phyloP scores from a whole-genome alignment of 768 basidiomycete species.

The Lentinula guzmanii region DNA sequence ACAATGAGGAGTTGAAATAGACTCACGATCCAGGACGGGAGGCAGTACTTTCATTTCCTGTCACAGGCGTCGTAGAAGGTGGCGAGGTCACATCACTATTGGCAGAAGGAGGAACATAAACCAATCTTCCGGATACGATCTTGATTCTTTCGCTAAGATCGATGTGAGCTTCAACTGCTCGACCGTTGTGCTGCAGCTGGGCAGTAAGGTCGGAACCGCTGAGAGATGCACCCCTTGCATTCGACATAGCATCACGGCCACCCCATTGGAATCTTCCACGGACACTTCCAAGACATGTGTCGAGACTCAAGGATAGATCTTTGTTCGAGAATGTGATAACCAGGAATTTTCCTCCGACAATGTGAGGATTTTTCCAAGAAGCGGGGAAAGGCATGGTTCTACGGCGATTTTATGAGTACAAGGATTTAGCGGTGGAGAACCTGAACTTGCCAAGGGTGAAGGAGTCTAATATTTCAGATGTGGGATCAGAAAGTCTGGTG shows the following conservation, averaged over 20 bases:
- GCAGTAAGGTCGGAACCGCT: neutral
- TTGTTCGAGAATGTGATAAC: neutral
- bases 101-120: neutral
- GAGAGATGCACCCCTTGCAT: neutral
- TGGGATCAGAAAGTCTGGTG: too few relatives aligned
- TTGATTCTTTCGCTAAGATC: neutral
- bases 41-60: too few relatives aligned
- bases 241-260: neutral
- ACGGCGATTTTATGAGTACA: neutral
- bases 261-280: neutral
- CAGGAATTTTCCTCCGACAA: neutral
- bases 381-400: neutral
- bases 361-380: neutral
- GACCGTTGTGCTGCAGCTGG: neutral
- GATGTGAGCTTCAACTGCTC: neutral
- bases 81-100: neutral
- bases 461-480: too few relatives aligned
- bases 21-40: neutral
- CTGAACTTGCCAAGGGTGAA: neutral
- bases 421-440: neutral
- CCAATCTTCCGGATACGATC: neutral
- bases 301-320: neutral
- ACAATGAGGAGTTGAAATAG: neutral
- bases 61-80: neutral
- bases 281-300: neutral